Evolutionary conservation across 2,329 filamentous ascomycete genomes (phyloP).

Genomic region (Fusarium coffeatum): DNA sequence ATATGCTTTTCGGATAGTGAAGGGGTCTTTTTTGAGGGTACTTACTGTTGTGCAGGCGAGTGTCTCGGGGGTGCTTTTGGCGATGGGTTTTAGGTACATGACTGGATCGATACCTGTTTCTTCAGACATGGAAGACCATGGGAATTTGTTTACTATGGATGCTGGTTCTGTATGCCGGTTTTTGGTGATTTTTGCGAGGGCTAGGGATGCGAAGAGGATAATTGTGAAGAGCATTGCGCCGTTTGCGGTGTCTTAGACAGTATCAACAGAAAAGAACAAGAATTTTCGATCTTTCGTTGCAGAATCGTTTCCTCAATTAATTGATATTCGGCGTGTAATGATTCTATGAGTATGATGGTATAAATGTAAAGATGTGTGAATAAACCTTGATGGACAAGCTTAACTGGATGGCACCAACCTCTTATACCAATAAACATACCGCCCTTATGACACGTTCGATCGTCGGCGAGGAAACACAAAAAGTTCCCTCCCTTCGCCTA

Average conservation of each 20-base stretch:
- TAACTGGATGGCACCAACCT: neutral
- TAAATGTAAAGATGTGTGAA: neutral
- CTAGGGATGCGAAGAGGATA: constrained; percentile 7
- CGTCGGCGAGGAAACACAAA: constrained; percentile 11
- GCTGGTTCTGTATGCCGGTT: neutral
- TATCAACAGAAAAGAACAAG: neutral
- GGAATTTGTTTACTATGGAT: constrained; percentile 16
- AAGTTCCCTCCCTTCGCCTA: neutral
- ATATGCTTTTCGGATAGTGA: neutral
- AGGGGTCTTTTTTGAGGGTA: no score
- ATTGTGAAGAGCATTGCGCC: constrained; percentile 18
- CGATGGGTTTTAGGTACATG: constrained; percentile 7
- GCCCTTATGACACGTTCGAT: neutral
- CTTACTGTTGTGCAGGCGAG: constrained; percentile 33
- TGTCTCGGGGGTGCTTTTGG: constrained; percentile 16
- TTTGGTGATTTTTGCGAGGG: neutral
- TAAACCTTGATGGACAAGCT: neutral
- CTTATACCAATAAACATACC: constrained; percentile 5
- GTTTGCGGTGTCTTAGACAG: neutral
- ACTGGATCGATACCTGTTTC: constrained; percentile 34
- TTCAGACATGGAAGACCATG: constrained; percentile 20
- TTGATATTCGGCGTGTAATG: no score
- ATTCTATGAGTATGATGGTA: no score
- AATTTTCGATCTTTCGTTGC: no score
- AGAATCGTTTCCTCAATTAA: neutral